These are phyloP conservation scores for Myriangium duriaei DNA, from an alignment of 2,329 filamentous ascomycete genomes.

Conservation along the genomic window DNA sequence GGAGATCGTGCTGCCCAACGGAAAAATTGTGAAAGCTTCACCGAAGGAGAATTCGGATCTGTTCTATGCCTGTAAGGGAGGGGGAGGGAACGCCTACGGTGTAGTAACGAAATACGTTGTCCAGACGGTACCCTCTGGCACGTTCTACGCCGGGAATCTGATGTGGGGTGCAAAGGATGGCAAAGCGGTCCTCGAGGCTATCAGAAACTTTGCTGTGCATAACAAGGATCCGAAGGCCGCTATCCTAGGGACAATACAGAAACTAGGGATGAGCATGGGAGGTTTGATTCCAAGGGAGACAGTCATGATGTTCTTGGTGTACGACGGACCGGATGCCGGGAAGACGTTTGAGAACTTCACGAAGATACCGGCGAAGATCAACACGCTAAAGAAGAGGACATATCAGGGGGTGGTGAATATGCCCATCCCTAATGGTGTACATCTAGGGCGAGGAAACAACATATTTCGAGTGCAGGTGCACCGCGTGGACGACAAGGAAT, in stretches of 20 bases:
- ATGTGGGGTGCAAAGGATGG: slow-evolving; percentile 18
- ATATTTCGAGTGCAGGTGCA: slow-evolving; percentile 25
- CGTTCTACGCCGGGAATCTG: slow-evolving; percentile 17
- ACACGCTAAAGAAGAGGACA: slow-evolving; percentile 19
- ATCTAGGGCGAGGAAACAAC: slow-evolving; percentile 22
- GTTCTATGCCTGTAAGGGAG: slow-evolving; percentile 51
- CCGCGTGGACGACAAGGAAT: slow-evolving; percentile 15
- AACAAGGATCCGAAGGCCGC: slow-evolving; percentile 25
- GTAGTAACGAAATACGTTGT: slow-evolving; percentile 38
- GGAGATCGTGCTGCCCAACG: slow-evolving; percentile 19
- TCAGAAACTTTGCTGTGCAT: slow-evolving; percentile 21
- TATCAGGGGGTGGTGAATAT: slow-evolving; percentile 24
- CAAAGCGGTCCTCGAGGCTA: slow-evolving; percentile 19
- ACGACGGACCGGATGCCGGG: slow-evolving; percentile 23
- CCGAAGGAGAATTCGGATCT: slow-evolving; percentile 40
- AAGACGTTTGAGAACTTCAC: slow-evolving; percentile 24
- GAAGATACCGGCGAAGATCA: slow-evolving; percentile 19
- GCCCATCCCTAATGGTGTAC: slow-evolving; percentile 20
- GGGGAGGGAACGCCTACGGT: slow-evolving; percentile 47
- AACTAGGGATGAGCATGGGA: slow-evolving; percentile 19
- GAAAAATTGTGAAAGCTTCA: slow-evolving; percentile 37
- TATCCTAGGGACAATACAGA: slow-evolving; percentile 25
- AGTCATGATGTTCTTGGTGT: slow-evolving; percentile 25
- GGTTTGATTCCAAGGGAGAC: slow-evolving; percentile 22
- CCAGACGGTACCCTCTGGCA: slow-evolving; percentile 14